A percentile compares a stretch with the other conserved stretches of the same genome.
phyloP scores from a whole-genome alignment of 2,329 filamentous ascomycete genomes.

The Balansia obtecta region DNA sequence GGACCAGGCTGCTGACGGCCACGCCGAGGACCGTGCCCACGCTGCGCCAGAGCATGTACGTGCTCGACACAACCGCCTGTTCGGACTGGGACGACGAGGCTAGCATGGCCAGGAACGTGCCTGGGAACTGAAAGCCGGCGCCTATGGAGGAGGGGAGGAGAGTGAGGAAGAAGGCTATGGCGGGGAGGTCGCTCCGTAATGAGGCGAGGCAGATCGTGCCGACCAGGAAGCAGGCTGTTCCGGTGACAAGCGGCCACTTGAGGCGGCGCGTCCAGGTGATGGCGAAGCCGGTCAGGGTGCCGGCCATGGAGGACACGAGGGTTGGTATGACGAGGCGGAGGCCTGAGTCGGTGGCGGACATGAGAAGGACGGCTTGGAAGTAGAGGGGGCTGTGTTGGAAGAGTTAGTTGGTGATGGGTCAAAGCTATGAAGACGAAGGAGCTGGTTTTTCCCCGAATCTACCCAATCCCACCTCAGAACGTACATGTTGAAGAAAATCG shows the following conservation, averaged over 20 bases:
- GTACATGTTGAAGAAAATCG: slow-evolving; percentile 47
- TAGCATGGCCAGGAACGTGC: slow-evolving; percentile 50
- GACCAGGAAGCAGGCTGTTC: slow-evolving; percentile 32
- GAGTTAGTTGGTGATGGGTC: no score
- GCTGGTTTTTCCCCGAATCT: no score
- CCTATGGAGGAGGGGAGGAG: slow-evolving; percentile 45
- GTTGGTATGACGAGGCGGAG: slow-evolving; percentile 56
- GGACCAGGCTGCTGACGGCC: slow-evolving; percentile 54
- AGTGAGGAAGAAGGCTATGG: slow-evolving; percentile 40
- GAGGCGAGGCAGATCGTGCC: slow-evolving; percentile 37
- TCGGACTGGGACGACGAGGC: slow-evolving; percentile 45
- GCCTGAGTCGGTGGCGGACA: slow-evolving; percentile 58
- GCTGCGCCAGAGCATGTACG: slow-evolving; percentile 58
- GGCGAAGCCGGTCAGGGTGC: slow-evolving; percentile 47
- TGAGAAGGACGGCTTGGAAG: slow-evolving; percentile 63
- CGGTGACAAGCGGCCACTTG: slow-evolving; percentile 45
- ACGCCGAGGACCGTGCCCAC: slow-evolving; percentile 65
- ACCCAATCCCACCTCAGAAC: slow-evolving; percentile 8
- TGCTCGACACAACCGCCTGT: slow-evolving; percentile 58
- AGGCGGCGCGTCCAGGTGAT: slow-evolving; percentile 47
- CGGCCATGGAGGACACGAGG: slow-evolving; percentile 39
- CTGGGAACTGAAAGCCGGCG: slow-evolving; percentile 52
- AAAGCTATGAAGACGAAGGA: no score
- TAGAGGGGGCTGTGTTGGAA: slow-evolving; percentile 46
- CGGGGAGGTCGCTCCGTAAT: slow-evolving; percentile 38